Evolutionary conservation across 2,329 filamentous ascomycete species (phyloP).

Genomic region (Bipolaris gigantea): DNA sequence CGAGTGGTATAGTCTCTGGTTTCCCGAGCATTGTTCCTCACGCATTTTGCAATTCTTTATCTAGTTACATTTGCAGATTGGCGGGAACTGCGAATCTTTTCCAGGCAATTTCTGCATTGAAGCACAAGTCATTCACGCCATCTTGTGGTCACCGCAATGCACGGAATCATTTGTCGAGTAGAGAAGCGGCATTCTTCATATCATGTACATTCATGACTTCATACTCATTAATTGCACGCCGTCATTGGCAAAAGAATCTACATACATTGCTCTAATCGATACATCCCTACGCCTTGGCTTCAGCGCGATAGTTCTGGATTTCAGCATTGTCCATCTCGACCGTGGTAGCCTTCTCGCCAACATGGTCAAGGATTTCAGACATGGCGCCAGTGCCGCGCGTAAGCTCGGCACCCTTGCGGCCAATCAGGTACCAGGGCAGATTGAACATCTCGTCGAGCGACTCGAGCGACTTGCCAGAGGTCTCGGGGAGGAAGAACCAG

Average conservation of each 20-base stretch:
- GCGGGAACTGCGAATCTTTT: no score
- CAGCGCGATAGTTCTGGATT: constrained; percentile 15
- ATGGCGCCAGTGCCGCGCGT: constrained; percentile 37
- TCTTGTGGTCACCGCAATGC: no score
- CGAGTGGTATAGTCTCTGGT: no score
- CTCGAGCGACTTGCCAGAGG: constrained; percentile 64
- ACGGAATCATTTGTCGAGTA: background rate
- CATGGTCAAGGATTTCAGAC: constrained; percentile 37
- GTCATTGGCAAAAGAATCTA: no score
- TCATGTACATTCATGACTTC: no score
- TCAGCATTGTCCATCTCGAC: constrained; percentile 33
- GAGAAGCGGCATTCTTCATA: background rate
- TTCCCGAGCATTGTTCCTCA: no score
- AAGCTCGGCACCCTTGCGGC: constrained; percentile 48
- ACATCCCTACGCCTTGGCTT: constrained; percentile 22
- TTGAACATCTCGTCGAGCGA: constrained; percentile 73
- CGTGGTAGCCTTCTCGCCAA: constrained; percentile 38
- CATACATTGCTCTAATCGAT: no score
- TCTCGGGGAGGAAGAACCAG: constrained; percentile 73
- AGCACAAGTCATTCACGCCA: no score
- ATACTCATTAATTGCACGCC: no score
- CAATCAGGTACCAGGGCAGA: constrained; percentile 75
- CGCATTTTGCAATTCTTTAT: no score
- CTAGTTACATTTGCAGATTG: no score
- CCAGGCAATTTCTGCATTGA: no score